Evolutionary conservation across 164 flowering plant species (phyloP).

Genomic region (Buxus sempervirens): DNA sequence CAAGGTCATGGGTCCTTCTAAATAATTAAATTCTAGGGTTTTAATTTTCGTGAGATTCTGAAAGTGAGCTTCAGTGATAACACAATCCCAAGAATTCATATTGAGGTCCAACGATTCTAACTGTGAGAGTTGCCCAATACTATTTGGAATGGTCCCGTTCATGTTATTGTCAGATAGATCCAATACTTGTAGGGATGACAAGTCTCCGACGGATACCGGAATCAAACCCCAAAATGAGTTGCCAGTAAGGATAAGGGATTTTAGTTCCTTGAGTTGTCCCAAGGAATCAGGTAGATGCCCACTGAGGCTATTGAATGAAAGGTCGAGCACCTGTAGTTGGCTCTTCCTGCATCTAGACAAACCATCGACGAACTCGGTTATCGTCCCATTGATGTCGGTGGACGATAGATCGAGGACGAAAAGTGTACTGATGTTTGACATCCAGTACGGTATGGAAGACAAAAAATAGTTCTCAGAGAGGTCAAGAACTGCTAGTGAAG

Average conservation of each 20-base stretch:
- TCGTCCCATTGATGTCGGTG: background rate
- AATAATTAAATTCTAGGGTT: background rate
- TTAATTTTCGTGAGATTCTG: constrained; percentile 1
- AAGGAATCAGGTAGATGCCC: constrained; percentile 13
- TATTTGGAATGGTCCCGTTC: constrained; percentile 23
- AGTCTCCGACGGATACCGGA: constrained; percentile 14
- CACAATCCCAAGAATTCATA: constrained; percentile 15
- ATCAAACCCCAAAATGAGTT: background rate
- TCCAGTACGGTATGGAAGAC: background rate
- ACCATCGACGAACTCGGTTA: background rate
- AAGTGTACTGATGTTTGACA: background rate
- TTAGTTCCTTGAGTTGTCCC: background rate
- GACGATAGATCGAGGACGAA: background rate
- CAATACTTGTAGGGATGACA: constrained; percentile 6
- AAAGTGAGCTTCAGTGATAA: constrained; percentile 8
- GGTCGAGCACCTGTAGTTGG: constrained; percentile 7
- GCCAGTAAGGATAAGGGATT: background rate
- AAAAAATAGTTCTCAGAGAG: background rate
- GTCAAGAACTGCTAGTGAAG: background rate
- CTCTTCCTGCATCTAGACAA: background rate
- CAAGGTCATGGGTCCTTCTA: constrained; percentile 5
- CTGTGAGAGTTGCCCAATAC: constrained; percentile 19
- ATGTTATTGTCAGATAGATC: constrained; percentile 8
- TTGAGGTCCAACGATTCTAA: background rate
- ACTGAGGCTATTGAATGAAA: constrained; percentile 8